Base-by-base conservation (phyloP, 2,329 filamentous ascomycete genomes). In the Remersonia thermophila region DNA sequence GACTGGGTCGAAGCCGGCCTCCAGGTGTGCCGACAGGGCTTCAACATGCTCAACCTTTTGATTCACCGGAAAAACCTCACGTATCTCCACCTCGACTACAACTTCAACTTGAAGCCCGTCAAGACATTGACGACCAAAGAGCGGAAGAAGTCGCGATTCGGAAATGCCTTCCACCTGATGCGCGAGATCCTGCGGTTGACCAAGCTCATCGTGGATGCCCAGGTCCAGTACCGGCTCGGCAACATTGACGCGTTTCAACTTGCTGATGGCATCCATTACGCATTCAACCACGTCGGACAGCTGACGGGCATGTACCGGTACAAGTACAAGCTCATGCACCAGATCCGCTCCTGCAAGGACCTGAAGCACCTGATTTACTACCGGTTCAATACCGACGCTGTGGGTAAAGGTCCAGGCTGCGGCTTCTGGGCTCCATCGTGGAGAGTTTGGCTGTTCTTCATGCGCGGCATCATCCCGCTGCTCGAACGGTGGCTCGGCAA, bases 271-370 rank as follows among this genome's bases (percentile, higher is more conserved):
- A 98, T 98, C 39, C 68, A 96, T n/a, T 98, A 98, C 51, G 93
- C 91, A 13, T 98, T 98, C 66, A 98, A 98, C 62, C 91, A 98
- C 51, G 91, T 98, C 39, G 91, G 91, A 43, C 93, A 98, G 60
- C 68, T 98, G 43, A 98, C 91, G 12, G 91, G 91, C 56, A 98
- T 98, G 91, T 98, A 98, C 63, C 82, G 91, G 42, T 98, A 98
- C 73, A 98, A 98, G 69, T 98, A 98, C 68, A 98, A 98, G 69
- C 71, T 98, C 38, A 98, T 98, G 91, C 91, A 98, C 58, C 91
- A 98, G 60, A 98, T 98, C 51, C 84, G 91, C 50, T 93, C 91
- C 1, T 98, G 91, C 69, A 98, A 98, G 62, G 91, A 98, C 62
- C 60, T 98, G 55, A 98, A 98, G 73, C 91, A 98, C 72, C 65